Percentiles rank a stretch among this genome's conserved stretches.
Evolutionary conservation across 768 basidiomycete genomes (phyloP).

Genomic region (Pulveroboletus sp.): DNA sequence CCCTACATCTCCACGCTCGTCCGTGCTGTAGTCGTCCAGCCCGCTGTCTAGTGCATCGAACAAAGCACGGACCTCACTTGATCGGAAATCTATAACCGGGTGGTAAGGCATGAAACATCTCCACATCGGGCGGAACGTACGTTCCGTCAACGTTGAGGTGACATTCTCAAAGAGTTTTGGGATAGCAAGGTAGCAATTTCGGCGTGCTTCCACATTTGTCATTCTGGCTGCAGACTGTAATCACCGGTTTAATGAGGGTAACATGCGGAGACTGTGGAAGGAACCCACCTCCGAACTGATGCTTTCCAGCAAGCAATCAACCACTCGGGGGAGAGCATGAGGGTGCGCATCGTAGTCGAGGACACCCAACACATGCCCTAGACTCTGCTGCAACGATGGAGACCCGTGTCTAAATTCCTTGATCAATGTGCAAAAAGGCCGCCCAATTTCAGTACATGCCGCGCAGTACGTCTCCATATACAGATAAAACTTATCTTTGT

Average conservation of each 20-base stretch:
- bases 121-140: constrained; percentile 37
- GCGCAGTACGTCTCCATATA: constrained; percentile 5
- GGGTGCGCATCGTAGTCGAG: constrained; percentile 61
- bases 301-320: constrained; percentile 58
- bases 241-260: constrained; percentile 16
- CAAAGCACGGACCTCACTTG: constrained; percentile 44
- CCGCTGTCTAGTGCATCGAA: constrained; percentile 64
- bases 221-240: constrained; percentile 34
- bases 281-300: constrained; percentile 52
- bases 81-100: constrained; percentile 43
- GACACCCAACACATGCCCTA: constrained; percentile 66
- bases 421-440: constrained; percentile 51
- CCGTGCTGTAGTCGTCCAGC: constrained; percentile 85
- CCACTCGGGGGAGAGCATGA: constrained; percentile 51
- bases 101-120: constrained; percentile 9
- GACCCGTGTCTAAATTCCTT: constrained; percentile 53
- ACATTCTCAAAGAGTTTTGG: constrained; percentile 47
- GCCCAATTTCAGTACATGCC: constrained; percentile 17
- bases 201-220: constrained; percentile 56
- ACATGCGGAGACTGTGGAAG: constrained; percentile 21
- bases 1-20: constrained; percentile 95
- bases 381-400: constrained; percentile 64
- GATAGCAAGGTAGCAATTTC: constrained; percentile 49
- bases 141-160: constrained; percentile 38
- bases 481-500: constrained; percentile 61